Conservation (phyloP, 1,139 yeast genomes). For the Yamadazyma jaroonii region DNA sequence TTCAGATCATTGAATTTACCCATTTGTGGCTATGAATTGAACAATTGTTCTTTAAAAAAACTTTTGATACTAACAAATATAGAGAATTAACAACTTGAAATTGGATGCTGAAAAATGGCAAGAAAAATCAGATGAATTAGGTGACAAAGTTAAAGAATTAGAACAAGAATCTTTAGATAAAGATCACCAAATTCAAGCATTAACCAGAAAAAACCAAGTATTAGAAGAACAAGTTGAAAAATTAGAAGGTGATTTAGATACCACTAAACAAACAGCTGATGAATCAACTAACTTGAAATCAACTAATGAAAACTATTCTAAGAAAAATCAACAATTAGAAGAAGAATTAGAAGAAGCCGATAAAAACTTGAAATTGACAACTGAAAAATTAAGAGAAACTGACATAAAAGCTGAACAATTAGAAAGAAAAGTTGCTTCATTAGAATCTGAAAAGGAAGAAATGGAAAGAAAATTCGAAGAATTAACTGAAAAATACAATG, state of each 20-base stretch:
- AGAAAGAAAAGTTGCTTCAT: constrained; percentile 90
- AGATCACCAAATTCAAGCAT: constrained; percentile 92
- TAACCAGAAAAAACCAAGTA: constrained; percentile 87
- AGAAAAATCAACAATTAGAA: constrained; percentile 90
- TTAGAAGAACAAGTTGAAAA: constrained; percentile 91
- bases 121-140: constrained; percentile 89
- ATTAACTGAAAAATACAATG: constrained; percentile 72
- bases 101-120: constrained; percentile 97
- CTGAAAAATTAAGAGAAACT: constrained; percentile 90
- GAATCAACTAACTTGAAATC: constrained; percentile 89
- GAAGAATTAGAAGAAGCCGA: constrained; percentile 93
- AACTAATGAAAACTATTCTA: constrained; percentile 84
- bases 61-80: constrained; percentile 19
- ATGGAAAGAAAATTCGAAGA: constrained; percentile 93
- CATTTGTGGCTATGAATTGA: no score
- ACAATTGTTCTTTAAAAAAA: no score
- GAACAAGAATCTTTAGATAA: constrained; percentile 90
- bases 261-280: constrained; percentile 86
- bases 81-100: constrained; percentile 89
- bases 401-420: constrained; percentile 96
- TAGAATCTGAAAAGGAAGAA: constrained; percentile 90
- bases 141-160: constrained; percentile 76
- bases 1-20: no score
- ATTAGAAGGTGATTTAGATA: constrained; percentile 75
- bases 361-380: constrained; percentile 87